phyloP scores from a whole-genome alignment of 148 eudicot species.

The Chenopodium suecicum region DNA sequence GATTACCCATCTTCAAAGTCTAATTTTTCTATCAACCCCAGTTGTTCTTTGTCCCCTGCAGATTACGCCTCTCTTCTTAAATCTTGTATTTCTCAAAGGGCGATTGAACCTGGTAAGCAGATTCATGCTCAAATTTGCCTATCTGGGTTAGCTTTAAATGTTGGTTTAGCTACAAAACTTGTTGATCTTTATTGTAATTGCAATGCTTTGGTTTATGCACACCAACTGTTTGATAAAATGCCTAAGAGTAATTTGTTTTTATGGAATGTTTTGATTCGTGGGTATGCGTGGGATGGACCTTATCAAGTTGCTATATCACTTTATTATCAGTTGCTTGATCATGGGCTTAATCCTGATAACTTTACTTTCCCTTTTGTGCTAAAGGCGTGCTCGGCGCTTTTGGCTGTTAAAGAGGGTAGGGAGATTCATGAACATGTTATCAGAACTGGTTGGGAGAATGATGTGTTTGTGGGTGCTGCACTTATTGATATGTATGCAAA shows the following conservation, averaged over 20 bases:
- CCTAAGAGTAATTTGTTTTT: constrained; percentile 63
- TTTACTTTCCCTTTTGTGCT: constrained; percentile 84
- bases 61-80: constrained; percentile 45
- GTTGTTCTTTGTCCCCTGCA: constrained; percentile 11
- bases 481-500: constrained; percentile 86
- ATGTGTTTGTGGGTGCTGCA: constrained; percentile 76
- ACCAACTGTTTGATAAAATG: constrained; percentile 68
- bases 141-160: constrained; percentile 45
- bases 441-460: constrained; percentile 63
- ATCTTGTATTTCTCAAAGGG: constrained; percentile 51
- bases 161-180: constrained; percentile 59
- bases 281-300: constrained; percentile 91
- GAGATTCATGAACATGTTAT: constrained; percentile 61
- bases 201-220: constrained; percentile 46
- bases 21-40: constrained; percentile 9
- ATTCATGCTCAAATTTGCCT: constrained; percentile 60
- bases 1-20: constrained; percentile 14
- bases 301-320: constrained; percentile 55
- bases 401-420: constrained; percentile 53
- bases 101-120: constrained; percentile 73
- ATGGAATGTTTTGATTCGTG: constrained; percentile 87
- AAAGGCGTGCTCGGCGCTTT: constrained; percentile 69
- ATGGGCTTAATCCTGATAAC: constrained; percentile 67
- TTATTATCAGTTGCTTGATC: constrained; percentile 48
- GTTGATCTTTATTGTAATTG: constrained; percentile 65